Conservation (phyloP, 2,329 filamentous ascomycete genomes). For the Sporothrix brunneoviolacea region DNA sequence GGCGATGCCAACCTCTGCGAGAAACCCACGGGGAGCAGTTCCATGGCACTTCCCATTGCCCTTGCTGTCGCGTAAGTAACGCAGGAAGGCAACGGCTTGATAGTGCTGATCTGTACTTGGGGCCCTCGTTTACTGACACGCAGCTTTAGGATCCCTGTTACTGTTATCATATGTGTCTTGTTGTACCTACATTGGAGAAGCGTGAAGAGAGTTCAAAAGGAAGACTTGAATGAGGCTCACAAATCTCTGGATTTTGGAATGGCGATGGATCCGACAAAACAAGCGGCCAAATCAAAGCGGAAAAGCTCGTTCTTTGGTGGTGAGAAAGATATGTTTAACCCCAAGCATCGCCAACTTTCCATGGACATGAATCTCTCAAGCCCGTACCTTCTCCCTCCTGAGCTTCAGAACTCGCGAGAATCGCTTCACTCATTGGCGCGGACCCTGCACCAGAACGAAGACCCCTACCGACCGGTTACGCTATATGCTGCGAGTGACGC, state of each 20-base stretch:
- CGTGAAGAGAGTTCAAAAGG: slow-evolving; percentile 60
- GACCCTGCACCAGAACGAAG: slow-evolving; percentile 66
- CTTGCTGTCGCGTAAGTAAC: slow-evolving; percentile 59
- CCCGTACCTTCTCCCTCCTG: slow-evolving; percentile 89
- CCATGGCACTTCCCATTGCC: slow-evolving; percentile 59
- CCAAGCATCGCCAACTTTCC: slow-evolving; percentile 51
- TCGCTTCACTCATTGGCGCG: slow-evolving; percentile 81
- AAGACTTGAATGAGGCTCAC: slow-evolving; percentile 82
- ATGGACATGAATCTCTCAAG: slow-evolving; percentile 71
- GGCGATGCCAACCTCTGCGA: slow-evolving; percentile 44
- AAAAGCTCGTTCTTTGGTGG: slow-evolving; percentile 43
- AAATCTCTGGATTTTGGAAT: slow-evolving; percentile 90
- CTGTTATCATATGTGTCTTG: slow-evolving; percentile 59
- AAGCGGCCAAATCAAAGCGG: slow-evolving; percentile 35
- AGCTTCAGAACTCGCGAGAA: slow-evolving; percentile 70
- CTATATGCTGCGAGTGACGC: slow-evolving; percentile 52
- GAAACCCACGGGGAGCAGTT: slow-evolving; percentile 48
- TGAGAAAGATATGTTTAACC: slow-evolving; percentile 45
- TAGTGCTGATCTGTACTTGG: background rate
- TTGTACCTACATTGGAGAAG: slow-evolving; percentile 75
- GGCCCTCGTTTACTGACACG: slow-evolving; percentile 14
- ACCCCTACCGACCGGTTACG: slow-evolving; percentile 68
- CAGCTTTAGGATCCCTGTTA: slow-evolving; percentile 62
- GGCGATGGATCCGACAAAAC: slow-evolving; percentile 39
- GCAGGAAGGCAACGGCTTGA: no score